phyloP scores from a whole-genome alignment of 2,329 filamentous ascomycete genomes.

The Cordyceps fumosorosea region DNA sequence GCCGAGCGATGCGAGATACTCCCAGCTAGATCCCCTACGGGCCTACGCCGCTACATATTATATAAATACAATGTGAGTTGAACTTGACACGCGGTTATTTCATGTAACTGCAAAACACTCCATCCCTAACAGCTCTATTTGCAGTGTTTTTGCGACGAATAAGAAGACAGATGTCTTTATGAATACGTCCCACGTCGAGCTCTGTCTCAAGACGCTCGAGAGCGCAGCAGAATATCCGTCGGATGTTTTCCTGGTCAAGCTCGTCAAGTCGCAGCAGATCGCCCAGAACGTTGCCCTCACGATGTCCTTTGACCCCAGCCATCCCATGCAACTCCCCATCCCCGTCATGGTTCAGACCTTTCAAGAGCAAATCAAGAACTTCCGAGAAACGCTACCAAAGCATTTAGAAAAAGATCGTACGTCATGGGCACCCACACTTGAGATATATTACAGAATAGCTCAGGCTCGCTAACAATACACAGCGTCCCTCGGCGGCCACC shows the following conservation, averaged over 20 bases:
- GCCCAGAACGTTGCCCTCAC: slow-evolving; percentile 40
- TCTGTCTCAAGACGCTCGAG: slow-evolving; percentile 37
- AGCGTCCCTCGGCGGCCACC: slow-evolving; percentile 36
- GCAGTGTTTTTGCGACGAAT: slow-evolving; percentile 37
- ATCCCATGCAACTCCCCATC: slow-evolving; percentile 33
- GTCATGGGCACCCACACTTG: slow-evolving; percentile 5
- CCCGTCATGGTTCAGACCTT: slow-evolving; percentile 37
- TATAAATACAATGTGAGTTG: slow-evolving; percentile 40
- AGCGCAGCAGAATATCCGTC: slow-evolving; percentile 35
- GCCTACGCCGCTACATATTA: slow-evolving; percentile 45
- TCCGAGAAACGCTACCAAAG: slow-evolving; percentile 30
- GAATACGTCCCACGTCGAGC: slow-evolving; percentile 37
- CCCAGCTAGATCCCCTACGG: slow-evolving; percentile 37
- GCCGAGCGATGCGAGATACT: slow-evolving; percentile 20
- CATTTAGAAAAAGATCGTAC: slow-evolving; percentile 29
- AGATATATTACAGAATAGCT: not conserved
- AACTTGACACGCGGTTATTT: no score
- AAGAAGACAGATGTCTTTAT: slow-evolving; percentile 43
- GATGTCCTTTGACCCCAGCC: slow-evolving; percentile 26
- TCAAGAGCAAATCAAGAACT: slow-evolving; percentile 36
- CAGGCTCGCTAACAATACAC: not conserved
- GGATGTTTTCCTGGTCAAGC: slow-evolving; percentile 37
- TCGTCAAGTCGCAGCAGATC: slow-evolving; percentile 42
- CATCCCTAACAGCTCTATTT: not conserved
- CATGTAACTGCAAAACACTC: no score